Conservation (phyloP, 208 protist species). For the Crithidia expoeki region DNA sequence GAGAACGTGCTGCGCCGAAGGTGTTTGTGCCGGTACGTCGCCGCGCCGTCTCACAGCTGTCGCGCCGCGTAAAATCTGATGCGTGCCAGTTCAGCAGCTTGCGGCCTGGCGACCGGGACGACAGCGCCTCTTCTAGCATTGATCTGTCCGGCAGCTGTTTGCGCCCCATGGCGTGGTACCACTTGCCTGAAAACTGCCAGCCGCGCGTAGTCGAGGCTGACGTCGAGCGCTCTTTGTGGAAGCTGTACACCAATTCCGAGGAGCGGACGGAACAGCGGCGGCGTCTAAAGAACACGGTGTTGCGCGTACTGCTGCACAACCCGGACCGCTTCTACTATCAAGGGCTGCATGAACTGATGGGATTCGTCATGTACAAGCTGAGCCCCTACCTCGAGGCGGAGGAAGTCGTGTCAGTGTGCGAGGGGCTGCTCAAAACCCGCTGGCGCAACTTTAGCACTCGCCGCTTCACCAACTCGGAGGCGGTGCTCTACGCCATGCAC, state of each 20-base stretch:
- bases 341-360: conserved; percentile 87
- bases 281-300: conserved; percentile 53
- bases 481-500: conserved; percentile 81
- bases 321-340: conserved; percentile 80
- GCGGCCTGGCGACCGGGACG: background rate
- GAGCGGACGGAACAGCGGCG: conserved; percentile 55
- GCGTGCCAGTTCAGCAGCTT: conserved; percentile 5
- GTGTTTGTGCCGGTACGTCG: conserved; percentile 11
- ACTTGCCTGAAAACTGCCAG: conserved; percentile 80
- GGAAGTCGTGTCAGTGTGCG: conserved; percentile 63
- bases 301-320: conserved; percentile 62
- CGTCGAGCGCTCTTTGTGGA: conserved; percentile 79
- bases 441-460: conserved; percentile 64
- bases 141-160: conserved; percentile 8
- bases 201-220: conserved; percentile 76
- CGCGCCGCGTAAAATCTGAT: conserved; percentile 36
- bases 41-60: conserved; percentile 36
- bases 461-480: conserved; percentile 62
- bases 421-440: conserved; percentile 58
- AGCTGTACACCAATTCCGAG: conserved; percentile 57
- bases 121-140: conserved; percentile 3
- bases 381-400: conserved; percentile 38
- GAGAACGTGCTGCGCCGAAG: background rate
- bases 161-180: conserved; percentile 25
- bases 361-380: conserved; percentile 80